Percentiles rank a stretch among this genome's conserved stretches.
Evolutionary conservation across 176 grass and related monocot species (phyloP).

Genomic region (Cenchrus americanus): DNA sequence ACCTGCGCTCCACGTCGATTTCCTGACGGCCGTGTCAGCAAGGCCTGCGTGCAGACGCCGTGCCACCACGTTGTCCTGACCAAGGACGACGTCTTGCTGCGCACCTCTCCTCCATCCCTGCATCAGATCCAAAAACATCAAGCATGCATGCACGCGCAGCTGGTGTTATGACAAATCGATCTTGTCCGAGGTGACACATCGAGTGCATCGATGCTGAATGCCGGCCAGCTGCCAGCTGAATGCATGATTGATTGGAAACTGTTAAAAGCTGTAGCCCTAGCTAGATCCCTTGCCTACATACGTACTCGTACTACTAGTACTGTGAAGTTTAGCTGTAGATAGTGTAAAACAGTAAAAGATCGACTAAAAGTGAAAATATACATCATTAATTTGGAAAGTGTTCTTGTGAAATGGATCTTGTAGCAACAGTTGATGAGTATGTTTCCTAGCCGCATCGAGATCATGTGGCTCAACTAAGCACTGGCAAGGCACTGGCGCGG

Average conservation of each 20-base stretch:
- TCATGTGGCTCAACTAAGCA: not conserved
- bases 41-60: not conserved
- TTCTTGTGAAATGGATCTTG: not conserved
- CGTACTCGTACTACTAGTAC: no score
- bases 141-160: not conserved
- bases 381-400: not conserved
- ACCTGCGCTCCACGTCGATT: slow-evolving; percentile 27
- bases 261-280: not conserved
- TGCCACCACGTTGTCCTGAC: not conserved
- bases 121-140: not conserved
- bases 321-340: no score
- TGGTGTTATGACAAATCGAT: not conserved
- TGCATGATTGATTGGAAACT: not conserved
- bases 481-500: not conserved
- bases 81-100: slow-evolving; percentile 29
- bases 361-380: no score
- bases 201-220: no score
- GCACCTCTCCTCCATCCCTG: slow-evolving; percentile 46
- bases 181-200: not conserved
- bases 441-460: not conserved
- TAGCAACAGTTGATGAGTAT: not conserved
- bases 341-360: no score
- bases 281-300: not conserved
- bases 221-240: not conserved
- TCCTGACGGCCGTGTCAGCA: slow-evolving; percentile 20